Evolutionary conservation across 192 early-diverging fungal species (phyloP).

Genomic region (Allomyces arbusculus): DNA sequence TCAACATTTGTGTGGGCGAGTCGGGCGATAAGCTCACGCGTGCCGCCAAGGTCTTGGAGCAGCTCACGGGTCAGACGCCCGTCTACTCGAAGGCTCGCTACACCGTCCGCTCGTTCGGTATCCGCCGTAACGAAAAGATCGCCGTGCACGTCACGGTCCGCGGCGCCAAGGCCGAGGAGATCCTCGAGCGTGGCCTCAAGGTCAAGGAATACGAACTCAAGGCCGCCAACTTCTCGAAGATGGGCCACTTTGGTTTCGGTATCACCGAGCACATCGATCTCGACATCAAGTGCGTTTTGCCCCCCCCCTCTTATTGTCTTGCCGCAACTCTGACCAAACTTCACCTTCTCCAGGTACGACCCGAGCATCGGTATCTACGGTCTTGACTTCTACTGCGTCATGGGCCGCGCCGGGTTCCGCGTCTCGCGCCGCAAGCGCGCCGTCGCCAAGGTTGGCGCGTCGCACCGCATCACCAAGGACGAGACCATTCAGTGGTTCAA

Average conservation of each 20-base stretch:
- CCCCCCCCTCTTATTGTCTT: no score
- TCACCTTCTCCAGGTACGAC: not conserved
- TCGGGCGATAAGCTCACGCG: constrained; percentile 98
- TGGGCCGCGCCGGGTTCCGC: constrained; percentile 94
- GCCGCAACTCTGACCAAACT: no score
- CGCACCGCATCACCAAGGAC: constrained; percentile 84
- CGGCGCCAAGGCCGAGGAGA: constrained; percentile 85
- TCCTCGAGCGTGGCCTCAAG: constrained; percentile 98
- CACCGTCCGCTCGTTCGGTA: constrained; percentile 99
- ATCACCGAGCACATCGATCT: constrained; percentile 99
- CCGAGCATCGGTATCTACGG: constrained; percentile 24
- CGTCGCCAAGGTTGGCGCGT: constrained; percentile 59
- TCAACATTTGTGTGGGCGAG: constrained; percentile 99
- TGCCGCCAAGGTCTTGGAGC: constrained; percentile 99
- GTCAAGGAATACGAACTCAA: constrained; percentile 99
- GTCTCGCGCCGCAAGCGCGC: constrained; percentile 82
- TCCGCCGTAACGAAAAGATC: constrained; percentile 99
- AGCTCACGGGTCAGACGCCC: constrained; percentile 96
- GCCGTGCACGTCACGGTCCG: constrained; percentile 97
- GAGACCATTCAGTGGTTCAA: constrained; percentile 98
- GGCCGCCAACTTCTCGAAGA: constrained; percentile 84
- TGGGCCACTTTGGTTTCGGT: constrained; percentile 99
- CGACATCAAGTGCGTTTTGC: constrained; percentile 99
- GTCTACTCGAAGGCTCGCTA: constrained; percentile 99
- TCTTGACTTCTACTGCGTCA: constrained; percentile 99